Conservation (phyloP, 371 early-diverging fungal genomes). For the Synchytrium microbalum region DNA sequence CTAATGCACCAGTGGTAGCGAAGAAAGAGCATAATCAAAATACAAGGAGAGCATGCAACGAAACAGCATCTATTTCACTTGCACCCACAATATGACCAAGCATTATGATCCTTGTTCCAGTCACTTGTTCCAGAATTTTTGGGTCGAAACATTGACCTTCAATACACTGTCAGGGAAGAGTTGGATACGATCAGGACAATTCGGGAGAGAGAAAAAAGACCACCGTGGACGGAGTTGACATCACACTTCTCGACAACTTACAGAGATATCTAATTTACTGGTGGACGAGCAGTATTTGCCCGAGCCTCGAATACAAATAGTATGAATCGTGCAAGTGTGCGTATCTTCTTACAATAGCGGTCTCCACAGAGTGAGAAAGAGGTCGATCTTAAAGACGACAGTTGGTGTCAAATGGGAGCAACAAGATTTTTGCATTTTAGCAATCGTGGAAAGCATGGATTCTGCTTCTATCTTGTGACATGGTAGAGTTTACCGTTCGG, state of each 20-base stretch:
- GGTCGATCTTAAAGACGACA: no score
- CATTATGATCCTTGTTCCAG: slow-evolving; percentile 63
- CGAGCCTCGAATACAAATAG: slow-evolving; percentile 94
- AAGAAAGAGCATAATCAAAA: slow-evolving; percentile 91
- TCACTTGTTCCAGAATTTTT: slow-evolving; percentile 72
- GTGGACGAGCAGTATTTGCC: slow-evolving; percentile 84
- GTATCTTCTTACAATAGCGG: slow-evolving; percentile 96
- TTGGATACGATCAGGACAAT: background rate
- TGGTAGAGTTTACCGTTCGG: no score
- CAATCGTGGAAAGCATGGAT: no score
- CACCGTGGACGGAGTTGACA: no score
- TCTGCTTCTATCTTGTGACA: no score
- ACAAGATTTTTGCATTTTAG: no score
- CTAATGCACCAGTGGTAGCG: slow-evolving; percentile 94
- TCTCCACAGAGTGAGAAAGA: no score
- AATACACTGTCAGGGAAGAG: slow-evolving; percentile 4
- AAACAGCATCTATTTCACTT: slow-evolving; percentile 69
- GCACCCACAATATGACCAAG: slow-evolving; percentile 95
- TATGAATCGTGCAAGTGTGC: slow-evolving; percentile 93
- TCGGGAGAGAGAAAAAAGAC: background rate
- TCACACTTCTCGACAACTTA: no score
- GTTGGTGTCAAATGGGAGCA: no score
- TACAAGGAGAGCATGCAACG: slow-evolving; percentile 89
- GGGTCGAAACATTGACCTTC: slow-evolving; percentile 84
- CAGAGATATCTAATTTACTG: slow-evolving; percentile 68